phyloP scores from a whole-genome alignment of 306 rosid genomes.

The Mimosa bimucronata region DNA sequence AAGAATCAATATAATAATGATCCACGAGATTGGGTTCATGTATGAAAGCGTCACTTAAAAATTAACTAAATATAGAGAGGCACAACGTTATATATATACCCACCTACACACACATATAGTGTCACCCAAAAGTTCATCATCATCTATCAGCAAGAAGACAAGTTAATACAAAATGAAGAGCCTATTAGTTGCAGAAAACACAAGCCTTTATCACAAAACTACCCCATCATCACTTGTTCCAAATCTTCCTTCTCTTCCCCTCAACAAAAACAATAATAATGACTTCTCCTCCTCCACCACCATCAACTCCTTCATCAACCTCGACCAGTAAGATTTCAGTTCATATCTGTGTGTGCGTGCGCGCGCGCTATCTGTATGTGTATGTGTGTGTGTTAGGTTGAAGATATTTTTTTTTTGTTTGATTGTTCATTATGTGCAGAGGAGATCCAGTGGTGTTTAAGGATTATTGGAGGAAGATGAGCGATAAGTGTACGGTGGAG shows the following conservation, averaged over 20 bases:
- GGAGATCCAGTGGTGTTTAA: constrained; percentile 68
- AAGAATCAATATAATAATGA: background rate
- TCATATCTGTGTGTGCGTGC: background rate
- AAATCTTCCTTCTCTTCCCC: background rate
- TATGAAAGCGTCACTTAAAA: background rate
- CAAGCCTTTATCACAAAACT: background rate
- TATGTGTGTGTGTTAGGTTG: background rate
- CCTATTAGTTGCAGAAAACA: background rate
- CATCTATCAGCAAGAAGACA: too few species aligned
- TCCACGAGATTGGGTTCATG: background rate
- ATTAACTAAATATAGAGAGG: background rate
- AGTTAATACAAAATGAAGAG: background rate
- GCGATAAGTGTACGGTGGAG: constrained; percentile 60
- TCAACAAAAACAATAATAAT: background rate
- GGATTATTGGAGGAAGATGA: constrained; percentile 58
- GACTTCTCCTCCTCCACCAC: background rate
- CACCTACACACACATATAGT: background rate
- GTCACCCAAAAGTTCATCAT: too few species aligned
- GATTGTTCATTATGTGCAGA: constrained; percentile 37
- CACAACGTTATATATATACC: background rate
- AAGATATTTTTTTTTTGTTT: background rate
- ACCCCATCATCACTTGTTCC: background rate
- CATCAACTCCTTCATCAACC: constrained; percentile 1
- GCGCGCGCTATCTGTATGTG: too few species aligned
- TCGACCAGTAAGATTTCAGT: background rate